Base-by-base conservation (phyloP, 768 basidiomycete species). In the Leccinum broughii region DNA sequence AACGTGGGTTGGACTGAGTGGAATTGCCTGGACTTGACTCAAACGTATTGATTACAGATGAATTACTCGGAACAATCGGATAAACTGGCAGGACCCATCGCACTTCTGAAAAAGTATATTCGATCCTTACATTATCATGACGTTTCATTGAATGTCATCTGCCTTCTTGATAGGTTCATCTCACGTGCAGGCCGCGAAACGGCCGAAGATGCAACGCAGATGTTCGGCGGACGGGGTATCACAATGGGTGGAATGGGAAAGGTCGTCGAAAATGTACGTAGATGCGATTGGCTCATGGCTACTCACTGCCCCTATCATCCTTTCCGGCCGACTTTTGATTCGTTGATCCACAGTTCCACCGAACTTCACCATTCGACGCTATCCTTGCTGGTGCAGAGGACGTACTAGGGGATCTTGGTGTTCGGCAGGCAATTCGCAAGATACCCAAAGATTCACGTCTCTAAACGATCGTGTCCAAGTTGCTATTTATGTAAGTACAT, bases 191-290 rank as follows among this genome's bases (percentile, higher is more conserved):
- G 76, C 26, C 76, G 77, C 32, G 79, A 80, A 64, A 81, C 81
- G 7, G 81, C 83, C 10, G 74, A 80, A 79, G 92, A 93, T 61
- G 88, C 92, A 6, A 86, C 88, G 1, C 88, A 91, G 73, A 83
- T 96, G 37, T 96, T 95, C 59, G 95, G 94, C 55, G 95, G 95
- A 17, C 84, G 95, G 20, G 92, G 88, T 26, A 79, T 98, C 64
- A 97, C 95, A 0, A 79, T 82, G 49, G 87, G 91, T 5, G 93
- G 94, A 8, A 92, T 94, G 91, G 93, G 93, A 61, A 88, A 84
- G 74, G 73, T 87, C 49, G 82, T 93, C 59, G 93, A 94, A 73
- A 92, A 90, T 62, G 90, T 90, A 68, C 53, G 85, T 77, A 22
- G 17, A 30, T 22, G 20, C 7, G 44, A 54, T 35, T 3, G 17